These are phyloP conservation scores for Porcisia hertigi DNA, from an alignment of 208 protist genomes.

Conservation along the genomic window DNA sequence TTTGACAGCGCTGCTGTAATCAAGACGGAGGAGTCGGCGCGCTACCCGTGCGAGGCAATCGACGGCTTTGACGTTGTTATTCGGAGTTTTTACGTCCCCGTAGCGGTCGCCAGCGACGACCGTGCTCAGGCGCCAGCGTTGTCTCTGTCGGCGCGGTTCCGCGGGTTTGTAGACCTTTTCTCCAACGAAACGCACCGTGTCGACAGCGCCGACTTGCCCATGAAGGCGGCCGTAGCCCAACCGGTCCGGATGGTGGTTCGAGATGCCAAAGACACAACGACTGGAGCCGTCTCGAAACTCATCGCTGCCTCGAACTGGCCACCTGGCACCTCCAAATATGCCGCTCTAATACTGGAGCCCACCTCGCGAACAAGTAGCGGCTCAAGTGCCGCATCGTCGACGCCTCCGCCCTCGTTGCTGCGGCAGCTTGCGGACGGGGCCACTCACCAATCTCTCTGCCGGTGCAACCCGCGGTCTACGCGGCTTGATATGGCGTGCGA, in stretches of 20 bases:
- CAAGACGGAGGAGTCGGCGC: conserved; percentile 54
- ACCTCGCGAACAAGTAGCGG: conserved; percentile 1
- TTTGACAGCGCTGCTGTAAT: conserved; percentile 47
- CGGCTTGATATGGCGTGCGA: conserved; percentile 57
- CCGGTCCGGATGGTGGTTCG: conserved; percentile 24
- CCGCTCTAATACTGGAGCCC: conserved; percentile 72
- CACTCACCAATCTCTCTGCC: conserved; percentile 82
- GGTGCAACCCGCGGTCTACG: conserved; percentile 61
- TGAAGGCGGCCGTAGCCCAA: neutral
- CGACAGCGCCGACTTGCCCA: neutral
- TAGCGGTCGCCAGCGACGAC: neutral
- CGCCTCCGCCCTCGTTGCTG: conserved; percentile 31
- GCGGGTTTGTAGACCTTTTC: conserved; percentile 27
- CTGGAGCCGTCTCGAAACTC: neutral
- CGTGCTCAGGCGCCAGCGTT: neutral
- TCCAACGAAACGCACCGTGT: conserved; percentile 33
- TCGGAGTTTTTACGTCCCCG: conserved; percentile 66
- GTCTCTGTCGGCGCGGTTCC: neutral
- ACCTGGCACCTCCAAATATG: conserved; percentile 62
- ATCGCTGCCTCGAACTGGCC: conserved; percentile 55
- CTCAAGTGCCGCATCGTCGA: neutral
- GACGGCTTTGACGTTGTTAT: conserved; percentile 81
- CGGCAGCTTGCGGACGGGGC: conserved; percentile 53
- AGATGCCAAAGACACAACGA: conserved; percentile 6
- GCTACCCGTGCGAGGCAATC: conserved; percentile 65